Conservation (phyloP, 305 asterid genomes). For the Lippia alba region DNA sequence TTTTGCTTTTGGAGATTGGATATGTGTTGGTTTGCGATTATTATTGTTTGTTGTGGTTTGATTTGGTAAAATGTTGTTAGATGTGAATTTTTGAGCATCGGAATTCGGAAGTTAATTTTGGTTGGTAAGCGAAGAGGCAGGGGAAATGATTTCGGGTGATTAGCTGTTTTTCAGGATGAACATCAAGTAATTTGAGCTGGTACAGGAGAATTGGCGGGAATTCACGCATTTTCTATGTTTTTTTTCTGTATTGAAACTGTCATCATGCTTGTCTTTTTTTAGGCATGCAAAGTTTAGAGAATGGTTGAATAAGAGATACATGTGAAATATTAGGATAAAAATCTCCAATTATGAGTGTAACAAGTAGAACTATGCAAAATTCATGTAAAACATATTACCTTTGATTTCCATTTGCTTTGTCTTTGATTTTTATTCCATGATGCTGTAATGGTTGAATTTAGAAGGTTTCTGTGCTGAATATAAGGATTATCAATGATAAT, state of each 20-base stretch:
- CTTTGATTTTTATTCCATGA: too few species aligned
- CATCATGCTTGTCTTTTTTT: background rate
- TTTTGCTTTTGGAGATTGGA: background rate
- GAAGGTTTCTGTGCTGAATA: too few species aligned
- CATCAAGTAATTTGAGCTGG: background rate
- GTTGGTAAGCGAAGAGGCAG: background rate
- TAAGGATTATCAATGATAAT: slow-evolving; percentile 4
- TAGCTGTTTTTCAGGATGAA: background rate
- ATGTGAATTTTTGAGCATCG: slow-evolving; percentile 2
- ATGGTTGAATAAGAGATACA: background rate
- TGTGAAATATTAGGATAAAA: background rate
- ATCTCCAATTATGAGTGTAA: background rate
- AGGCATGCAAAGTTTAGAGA: background rate
- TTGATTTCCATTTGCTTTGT: slow-evolving; percentile 3
- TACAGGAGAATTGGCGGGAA: background rate
- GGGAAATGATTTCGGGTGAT: background rate
- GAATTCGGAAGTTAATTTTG: background rate
- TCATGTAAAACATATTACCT: background rate
- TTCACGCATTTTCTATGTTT: background rate
- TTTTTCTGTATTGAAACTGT: background rate
- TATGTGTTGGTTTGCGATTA: background rate
- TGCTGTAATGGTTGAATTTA: too few species aligned
- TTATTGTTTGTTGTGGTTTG: background rate
- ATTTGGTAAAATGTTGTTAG: background rate
- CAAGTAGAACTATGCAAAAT: background rate